These are phyloP conservation scores for Trichoderma erinaceum DNA, from an alignment of 495 filamentous ascomycete genomes.

Conservation along the genomic window DNA sequence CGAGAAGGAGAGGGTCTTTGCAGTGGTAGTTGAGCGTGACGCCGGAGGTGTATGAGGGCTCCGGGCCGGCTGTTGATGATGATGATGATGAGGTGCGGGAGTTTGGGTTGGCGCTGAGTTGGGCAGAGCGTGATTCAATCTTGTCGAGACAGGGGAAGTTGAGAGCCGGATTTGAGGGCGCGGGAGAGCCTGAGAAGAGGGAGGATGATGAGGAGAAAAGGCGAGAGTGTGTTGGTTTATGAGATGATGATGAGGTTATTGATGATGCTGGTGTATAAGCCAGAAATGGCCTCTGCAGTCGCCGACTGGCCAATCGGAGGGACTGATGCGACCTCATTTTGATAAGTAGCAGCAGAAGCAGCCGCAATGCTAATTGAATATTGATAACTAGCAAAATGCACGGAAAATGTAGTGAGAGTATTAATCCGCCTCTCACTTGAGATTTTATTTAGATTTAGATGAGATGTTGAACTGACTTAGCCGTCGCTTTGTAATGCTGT, in stretches of 20 bases:
- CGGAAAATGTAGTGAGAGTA: too few relatives aligned
- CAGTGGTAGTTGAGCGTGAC: slow-evolving; percentile 70
- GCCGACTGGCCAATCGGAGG: neutral
- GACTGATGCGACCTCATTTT: neutral
- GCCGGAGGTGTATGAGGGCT: slow-evolving; percentile 90
- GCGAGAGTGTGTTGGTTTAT: neutral
- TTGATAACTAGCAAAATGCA: too few relatives aligned
- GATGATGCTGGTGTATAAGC: neutral
- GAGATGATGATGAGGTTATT: neutral
- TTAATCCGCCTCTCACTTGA: too few relatives aligned
- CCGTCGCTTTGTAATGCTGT: neutral
- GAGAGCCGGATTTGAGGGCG: slow-evolving; percentile 77
- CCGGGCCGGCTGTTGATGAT: slow-evolving; percentile 54
- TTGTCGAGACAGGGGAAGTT: slow-evolving; percentile 94
- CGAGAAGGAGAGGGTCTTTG: slow-evolving; percentile 67
- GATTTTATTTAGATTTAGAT: neutral
- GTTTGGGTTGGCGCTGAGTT: slow-evolving; percentile 52
- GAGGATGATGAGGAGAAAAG: neutral
- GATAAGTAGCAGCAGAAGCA: neutral
- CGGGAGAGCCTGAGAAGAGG: slow-evolving; percentile 31
- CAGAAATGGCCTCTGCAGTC: neutral
- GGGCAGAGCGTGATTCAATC: slow-evolving; percentile 74
- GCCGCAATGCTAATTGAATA: neutral
- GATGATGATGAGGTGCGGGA: slow-evolving; percentile 11
- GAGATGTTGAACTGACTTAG: neutral